Evolutionary conservation across 495 filamentous ascomycete species (phyloP), one percentile per base, ranked within the genome.

Genomic region (Polyplosphaeria fusca): DNA sequence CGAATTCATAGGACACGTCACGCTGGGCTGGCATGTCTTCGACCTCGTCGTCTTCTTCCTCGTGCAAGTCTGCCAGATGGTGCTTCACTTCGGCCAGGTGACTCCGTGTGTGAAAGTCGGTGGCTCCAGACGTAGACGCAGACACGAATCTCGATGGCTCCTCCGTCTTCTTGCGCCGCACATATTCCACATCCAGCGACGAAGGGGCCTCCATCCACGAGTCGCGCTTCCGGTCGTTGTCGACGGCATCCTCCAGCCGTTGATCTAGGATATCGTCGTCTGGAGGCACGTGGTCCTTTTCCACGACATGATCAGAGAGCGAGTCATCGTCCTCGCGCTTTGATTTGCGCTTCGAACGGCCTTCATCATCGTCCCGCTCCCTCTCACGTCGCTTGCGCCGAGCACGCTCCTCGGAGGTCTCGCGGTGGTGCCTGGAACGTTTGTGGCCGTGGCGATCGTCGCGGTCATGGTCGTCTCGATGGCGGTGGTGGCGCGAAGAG

Each of bases 191-290:
- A 45, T 91, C 89, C 16, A 91, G 68, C 0, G 82, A 82, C 4
- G 86, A 86, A 0, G 93, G 91, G 2, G 84, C 85, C 60, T 91
- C 82, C 94, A 98, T 98, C 93, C 93, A 98, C 3, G 86, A 81
- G 72, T 96, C 94, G 52, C 93, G 79, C 61, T 82, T 76, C 19
- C 81, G 19, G 32, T 63, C 61, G 14, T 53, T 41, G 16, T 62
- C 53, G n/a, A 43, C 45, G 3, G 55, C 53, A 14, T 62, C 61
- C 25, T 57, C 55, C 9, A 68, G 47, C 32, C 56, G 55, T 2
- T 66, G 55, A 37, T 71, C 70, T 13, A 66, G 67, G 0, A 69
- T 67, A 22, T 75, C 73, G 38, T 80, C 73, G 18, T 43, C 48
- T 9, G 66, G 66, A 22, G 75, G 71, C 5, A 64, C 63, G 18